Conservation (phyloP, 2,329 filamentous ascomycete genomes). For the Cercospora zeae-maydis region DNA sequence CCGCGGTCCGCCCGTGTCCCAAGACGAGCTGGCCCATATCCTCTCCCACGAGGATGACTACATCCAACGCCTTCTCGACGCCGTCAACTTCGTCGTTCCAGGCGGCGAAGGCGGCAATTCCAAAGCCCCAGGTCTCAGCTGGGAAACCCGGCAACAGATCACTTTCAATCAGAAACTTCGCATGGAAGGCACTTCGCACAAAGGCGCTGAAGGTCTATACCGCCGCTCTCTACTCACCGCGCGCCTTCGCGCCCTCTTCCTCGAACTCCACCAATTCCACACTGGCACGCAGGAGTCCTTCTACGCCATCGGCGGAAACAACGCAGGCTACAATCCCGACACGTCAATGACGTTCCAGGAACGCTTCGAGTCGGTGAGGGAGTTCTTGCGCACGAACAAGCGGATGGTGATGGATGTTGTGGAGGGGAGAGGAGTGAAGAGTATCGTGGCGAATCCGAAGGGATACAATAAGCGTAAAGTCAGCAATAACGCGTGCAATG, state of each 20-base stretch:
- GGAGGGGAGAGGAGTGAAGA: constrained; percentile 24
- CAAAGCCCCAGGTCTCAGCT: background rate
- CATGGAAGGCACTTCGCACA: constrained; percentile 4
- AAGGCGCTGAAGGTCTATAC: constrained; percentile 12
- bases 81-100: constrained; percentile 14
- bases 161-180: constrained; percentile 21
- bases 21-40: constrained; percentile 2
- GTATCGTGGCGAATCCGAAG: constrained; percentile 22
- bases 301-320: constrained; percentile 21
- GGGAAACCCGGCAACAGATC: constrained; percentile 18
- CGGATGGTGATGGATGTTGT: constrained; percentile 26
- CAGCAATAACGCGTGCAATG: constrained; percentile 24
- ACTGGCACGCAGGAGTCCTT: constrained; percentile 9
- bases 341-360: constrained; percentile 12
- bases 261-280: constrained; percentile 21
- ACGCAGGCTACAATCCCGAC: constrained; percentile 19
- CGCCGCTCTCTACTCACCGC: constrained; percentile 17
- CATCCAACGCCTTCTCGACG: constrained; percentile 18
- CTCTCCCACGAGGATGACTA: constrained; percentile 12
- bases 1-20: constrained; percentile 7
- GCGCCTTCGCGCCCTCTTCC: constrained; percentile 19
- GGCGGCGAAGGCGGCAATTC: constrained; percentile 7
- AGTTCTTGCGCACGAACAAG: constrained; percentile 15
- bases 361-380: constrained; percentile 14
- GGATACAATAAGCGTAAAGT: constrained; percentile 21